Evolutionary conservation across 352 stramenopile genomes (phyloP).

Genomic region (Globisporangium viniferum): DNA sequence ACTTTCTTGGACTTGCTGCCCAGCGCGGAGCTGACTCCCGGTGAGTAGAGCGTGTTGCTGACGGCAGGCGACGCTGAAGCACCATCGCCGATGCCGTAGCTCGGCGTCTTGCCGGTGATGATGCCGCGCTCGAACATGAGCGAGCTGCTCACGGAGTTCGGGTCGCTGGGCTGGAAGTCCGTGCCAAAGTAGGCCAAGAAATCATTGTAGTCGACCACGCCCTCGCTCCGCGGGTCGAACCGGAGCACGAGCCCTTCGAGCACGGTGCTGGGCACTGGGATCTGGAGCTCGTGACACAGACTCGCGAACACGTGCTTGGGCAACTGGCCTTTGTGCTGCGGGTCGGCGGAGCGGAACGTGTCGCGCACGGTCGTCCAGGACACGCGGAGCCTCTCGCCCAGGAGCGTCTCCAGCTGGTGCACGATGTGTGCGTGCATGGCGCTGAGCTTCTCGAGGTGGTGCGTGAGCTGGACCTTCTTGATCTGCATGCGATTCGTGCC

Average conservation of each 20-base stretch:
- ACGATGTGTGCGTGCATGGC: slow-evolving; percentile 44
- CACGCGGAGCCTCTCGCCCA: slow-evolving; percentile 43
- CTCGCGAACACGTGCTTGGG: slow-evolving; percentile 36
- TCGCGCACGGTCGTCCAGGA: slow-evolving; percentile 54
- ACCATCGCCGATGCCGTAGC: slow-evolving; percentile 17
- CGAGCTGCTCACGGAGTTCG: slow-evolving; percentile 63
- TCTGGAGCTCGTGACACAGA: slow-evolving; percentile 32
- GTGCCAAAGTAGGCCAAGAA: slow-evolving; percentile 63
- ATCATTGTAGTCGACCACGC: slow-evolving; percentile 55
- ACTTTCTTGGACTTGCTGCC: slow-evolving; percentile 18
- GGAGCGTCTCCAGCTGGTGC: slow-evolving; percentile 40
- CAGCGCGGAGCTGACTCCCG: slow-evolving; percentile 38
- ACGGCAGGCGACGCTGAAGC: slow-evolving; percentile 4
- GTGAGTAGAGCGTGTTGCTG: slow-evolving; percentile 54
- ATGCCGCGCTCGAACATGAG: slow-evolving; percentile 39
- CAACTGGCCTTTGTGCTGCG: slow-evolving; percentile 31
- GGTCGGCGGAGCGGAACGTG: slow-evolving; percentile 44
- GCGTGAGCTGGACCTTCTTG: slow-evolving; percentile 58
- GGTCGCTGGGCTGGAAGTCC: slow-evolving; percentile 61
- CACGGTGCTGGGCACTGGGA: slow-evolving; percentile 26
- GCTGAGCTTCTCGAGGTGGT: slow-evolving; percentile 46
- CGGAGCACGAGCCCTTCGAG: slow-evolving; percentile 46
- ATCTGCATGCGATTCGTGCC: slow-evolving; percentile 34
- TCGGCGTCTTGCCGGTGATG: slow-evolving; percentile 15
- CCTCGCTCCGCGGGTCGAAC: slow-evolving; percentile 13